phyloP scores from a whole-genome alignment of 2,329 filamentous ascomycete species.

The Hawksworthiomyces lignivorus region DNA sequence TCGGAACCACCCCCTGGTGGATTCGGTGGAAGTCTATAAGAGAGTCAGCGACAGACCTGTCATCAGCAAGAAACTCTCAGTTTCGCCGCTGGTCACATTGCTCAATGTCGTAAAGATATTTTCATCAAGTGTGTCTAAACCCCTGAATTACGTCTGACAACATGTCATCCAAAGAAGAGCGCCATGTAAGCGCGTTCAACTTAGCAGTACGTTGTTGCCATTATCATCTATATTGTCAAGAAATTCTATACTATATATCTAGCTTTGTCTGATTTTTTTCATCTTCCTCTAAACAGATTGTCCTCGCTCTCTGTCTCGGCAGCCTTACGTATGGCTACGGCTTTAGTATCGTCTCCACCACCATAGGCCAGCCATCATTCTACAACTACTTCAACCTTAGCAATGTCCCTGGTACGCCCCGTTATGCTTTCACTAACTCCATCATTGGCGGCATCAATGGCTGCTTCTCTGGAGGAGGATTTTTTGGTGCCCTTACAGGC shows the following conservation, averaged over 20 bases:
- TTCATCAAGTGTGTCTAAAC: no score
- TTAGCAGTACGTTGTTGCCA: no score
- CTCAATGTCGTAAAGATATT: no score
- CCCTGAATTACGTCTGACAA: no score
- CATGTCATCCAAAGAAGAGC: constrained; percentile 2
- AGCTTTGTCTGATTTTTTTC: background rate
- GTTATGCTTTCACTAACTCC: background rate
- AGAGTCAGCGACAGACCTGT: no score
- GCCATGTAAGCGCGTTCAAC: constrained; percentile 3
- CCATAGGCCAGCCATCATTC: constrained; percentile 6
- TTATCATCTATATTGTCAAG: no score
- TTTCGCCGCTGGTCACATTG: no score
- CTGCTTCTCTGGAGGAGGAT: constrained; percentile 3
- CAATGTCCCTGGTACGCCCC: background rate
- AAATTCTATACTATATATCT: no score
- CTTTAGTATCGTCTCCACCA: constrained; percentile 3
- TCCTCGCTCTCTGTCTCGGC: constrained; percentile 1
- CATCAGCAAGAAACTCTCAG: no score
- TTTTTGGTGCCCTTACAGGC: constrained; percentile 8
- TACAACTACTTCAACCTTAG: constrained; percentile 3
- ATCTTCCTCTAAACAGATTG: no score
- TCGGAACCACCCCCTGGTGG: no score
- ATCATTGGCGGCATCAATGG: constrained; percentile 7
- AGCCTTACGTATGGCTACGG: constrained; percentile 1
- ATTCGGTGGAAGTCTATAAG: no score